phyloP scores from a whole-genome alignment of 768 basidiomycete species.

The Hysterangium stoloniferum region DNA sequence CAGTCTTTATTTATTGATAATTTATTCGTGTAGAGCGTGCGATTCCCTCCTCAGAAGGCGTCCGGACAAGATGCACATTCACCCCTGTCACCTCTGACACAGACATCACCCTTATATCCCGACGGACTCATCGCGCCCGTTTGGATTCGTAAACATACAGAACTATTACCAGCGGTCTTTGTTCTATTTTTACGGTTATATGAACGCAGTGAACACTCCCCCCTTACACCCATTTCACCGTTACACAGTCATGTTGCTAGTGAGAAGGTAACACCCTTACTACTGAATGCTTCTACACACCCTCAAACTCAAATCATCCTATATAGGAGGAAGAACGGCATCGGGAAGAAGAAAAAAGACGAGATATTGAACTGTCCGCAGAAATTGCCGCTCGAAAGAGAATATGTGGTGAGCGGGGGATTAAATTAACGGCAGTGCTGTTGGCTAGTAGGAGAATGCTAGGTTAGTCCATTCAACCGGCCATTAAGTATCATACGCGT shows the following conservation, averaged over 20 bases:
- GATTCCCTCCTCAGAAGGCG: conserved; percentile 82
- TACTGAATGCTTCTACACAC: background rate
- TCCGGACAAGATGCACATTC: conserved; percentile 50
- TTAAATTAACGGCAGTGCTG: conserved; percentile 92
- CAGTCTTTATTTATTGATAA: background rate
- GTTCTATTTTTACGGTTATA: conserved; percentile 83
- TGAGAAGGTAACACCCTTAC: background rate
- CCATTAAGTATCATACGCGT: background rate
- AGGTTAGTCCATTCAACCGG: conserved; percentile 41
- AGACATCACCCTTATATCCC: conserved; percentile 82
- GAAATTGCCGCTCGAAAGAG: conserved; percentile 80
- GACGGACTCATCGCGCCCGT: conserved; percentile 97
- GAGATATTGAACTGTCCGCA: conserved; percentile 69
- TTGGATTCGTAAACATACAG: conserved; percentile 95
- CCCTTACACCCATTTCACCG: conserved; percentile 38
- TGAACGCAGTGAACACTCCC: conserved; percentile 41
- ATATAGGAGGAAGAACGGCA: conserved; percentile 48
- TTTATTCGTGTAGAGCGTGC: conserved; percentile 39
- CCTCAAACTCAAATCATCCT: conserved; percentile 31
- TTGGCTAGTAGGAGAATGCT: conserved; percentile 84
- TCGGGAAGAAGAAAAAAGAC: conserved; percentile 58
- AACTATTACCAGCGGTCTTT: conserved; percentile 87
- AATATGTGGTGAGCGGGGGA: conserved; percentile 70
- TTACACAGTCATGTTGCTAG: conserved; percentile 20
- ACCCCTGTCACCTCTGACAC: conserved; percentile 87